Evolutionary conservation across 1,284 basidiomycete species (phyloP), one percentile per base, ranked within the genome.

Genomic region (Coniferiporia sulphurascens): DNA sequence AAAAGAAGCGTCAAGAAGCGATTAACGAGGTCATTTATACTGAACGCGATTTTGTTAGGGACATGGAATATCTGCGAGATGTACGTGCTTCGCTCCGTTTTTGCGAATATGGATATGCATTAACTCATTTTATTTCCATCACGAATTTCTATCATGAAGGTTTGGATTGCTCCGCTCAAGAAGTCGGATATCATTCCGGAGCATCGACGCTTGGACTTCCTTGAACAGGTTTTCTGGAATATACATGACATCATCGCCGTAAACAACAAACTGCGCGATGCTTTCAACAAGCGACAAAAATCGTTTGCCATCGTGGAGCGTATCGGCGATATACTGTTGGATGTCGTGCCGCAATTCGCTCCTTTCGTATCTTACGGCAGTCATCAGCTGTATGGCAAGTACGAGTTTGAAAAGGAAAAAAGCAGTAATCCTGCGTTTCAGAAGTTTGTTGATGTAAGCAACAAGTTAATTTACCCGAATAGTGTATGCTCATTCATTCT

Each of bases 1-100:
- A 99, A 77, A 95, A 97, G 81, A 96, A 87, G 73, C 84, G 97
- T 1, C 97, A 99, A 71, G 97, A 99, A 73, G 93, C 95, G 35
- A 98, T 99, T 77, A 99, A 99, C 71, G 97, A 99, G 76, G 93
- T 98, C 64, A 96, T 98, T 57, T 98, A 98, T 72, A 99, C 97
- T 15, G 97, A 99, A 71, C 84, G 95, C 17, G 95, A 98, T 76
- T 99, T 98, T 74, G 95, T 99, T 46, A 84, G 93, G 57, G 96
- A 98, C 73, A 86, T 99, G 83, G 97, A 99, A 73, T 99, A 99
- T 71, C 81, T 99, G 48, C 89, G 95, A 62, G 96, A 99, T 71
- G 91, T 95, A 67, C 68, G 90, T 75, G 2, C 58, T 38, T n/a
- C n/a, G n/a, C n/a, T n/a, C n/a, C n/a, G n/a, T n/a, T n/a, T n/a